Base-by-base conservation (phyloP, 2,329 filamentous ascomycete genomes). In the Diaporthe aspalathi region DNA sequence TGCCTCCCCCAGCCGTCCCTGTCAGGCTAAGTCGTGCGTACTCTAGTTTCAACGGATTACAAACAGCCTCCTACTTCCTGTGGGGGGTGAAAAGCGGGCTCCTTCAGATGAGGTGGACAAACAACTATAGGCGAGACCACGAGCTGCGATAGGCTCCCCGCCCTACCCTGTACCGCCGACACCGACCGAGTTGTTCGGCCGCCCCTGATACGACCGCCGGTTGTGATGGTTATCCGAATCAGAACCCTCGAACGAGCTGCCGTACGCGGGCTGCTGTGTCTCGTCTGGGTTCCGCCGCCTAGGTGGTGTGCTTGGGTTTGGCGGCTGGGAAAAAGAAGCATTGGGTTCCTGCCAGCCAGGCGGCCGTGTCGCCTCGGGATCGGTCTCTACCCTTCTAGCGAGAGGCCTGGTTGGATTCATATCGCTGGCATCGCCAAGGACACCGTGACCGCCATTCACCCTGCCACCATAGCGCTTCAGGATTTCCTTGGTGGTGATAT, bases 401-500 rank as follows among this genome's bases (percentile, higher is more conserved):
- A 85, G 84, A 40, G 85, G 88, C 67, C 85, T 84, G 67, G 79
- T 86, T 78, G 86, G 82, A 82, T 92, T 85, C 84, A 81, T 83
- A 78, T 90, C 86, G 80, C 86, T 83, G 77, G 87, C 83, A 81
- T 90, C 89, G 81, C 85, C 83, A 83, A 84, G 84, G 93, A 82
- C 83, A 90, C 83, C 53, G 32, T 86, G 83, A 8, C 86, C 85
- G 16, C 82, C 81, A 71, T 79, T 83, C 0, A 79, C 77, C 69
- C 83, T 82, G 73, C 96, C 94, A 63, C 94, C 94, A 81, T 97
- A 98, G 70, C 94, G 91, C 80, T 95, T 97, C 66, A 99, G 87
- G 68, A 99, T 98, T 78, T 99, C 96, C 81, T 99, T 99, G 7
- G 95, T 97, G 1, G 95, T 98, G 73, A 98, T 91, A 72, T 99